Conservation (phyloP, 257 asterid species). For the Gentiana macrophylla region DNA sequence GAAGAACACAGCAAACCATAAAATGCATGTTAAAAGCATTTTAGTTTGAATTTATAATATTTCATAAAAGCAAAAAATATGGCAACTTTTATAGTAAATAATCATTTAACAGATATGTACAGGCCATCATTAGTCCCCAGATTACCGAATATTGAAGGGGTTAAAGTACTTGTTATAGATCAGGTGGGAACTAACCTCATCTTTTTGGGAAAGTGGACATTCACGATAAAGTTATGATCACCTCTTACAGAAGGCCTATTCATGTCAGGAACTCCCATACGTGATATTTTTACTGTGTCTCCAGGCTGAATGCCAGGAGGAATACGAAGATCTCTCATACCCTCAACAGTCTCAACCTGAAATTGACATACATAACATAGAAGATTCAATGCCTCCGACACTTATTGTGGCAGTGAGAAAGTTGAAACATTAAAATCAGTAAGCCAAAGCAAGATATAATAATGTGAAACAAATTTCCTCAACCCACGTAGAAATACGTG, state of each 20-base stretch:
- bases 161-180: too few relatives aligned
- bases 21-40: background rate
- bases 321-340: constrained; percentile 65
- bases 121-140: background rate
- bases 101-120: constrained; percentile 4
- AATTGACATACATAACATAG: constrained; percentile 3
- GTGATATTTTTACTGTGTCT: constrained; percentile 48
- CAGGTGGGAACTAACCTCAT: constrained; percentile 41
- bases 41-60: too few relatives aligned
- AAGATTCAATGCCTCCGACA: too few relatives aligned
- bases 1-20: background rate
- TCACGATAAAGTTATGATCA: constrained; percentile 76
- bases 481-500: too few relatives aligned
- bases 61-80: too few relatives aligned
- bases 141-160: background rate
- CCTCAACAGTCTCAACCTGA: constrained; percentile 86
- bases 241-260: constrained; percentile 71
- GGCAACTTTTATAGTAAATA: background rate
- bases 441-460: too few relatives aligned
- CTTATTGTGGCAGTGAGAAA: too few relatives aligned
- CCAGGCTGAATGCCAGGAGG: constrained; percentile 96
- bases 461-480: too few relatives aligned
- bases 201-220: constrained; percentile 62
- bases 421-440: too few relatives aligned
- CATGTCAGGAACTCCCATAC: constrained; percentile 82